Evolutionary conservation across 495 filamentous ascomycete species (phyloP), one percentile per base, ranked within the genome.

Genomic region (Penicillium tannophilum): DNA sequence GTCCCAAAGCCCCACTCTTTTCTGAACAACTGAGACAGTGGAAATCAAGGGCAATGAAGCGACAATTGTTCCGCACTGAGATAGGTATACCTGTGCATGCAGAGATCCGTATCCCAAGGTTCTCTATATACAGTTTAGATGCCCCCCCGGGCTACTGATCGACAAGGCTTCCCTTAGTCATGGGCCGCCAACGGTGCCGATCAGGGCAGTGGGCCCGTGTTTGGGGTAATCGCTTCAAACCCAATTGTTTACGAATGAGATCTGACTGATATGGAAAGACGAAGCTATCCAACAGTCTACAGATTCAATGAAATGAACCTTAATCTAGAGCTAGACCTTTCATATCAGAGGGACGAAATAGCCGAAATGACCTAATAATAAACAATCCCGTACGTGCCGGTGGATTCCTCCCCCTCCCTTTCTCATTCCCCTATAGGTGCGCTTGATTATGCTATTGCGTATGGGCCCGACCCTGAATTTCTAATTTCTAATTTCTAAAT

Each of bases 351-450:
- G 39, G 39, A n/a, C 1, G 16, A 17, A 41, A 41, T 41, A 41
- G 39, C 39, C 39, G 39, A 41, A 41, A n/a, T 41, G 39, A 41
- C 39, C 39, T 41, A 41, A 41, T 16, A 41, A 41, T 41, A 41
- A 41, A 41, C 39, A 41, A 41, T 17, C 39, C 33, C 39, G 39
- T n/a, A 41, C 14, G 4, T 41, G n/a, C 39, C 39, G 39, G 33
- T 36, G 33, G 39, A 7, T 41, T 41, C 14, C 17, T 41, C 14
- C 16, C 14, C 14, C 12, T 39, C 35, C 4, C 14, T 17, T 17
- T n/a, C 16, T n/a, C 39, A 41, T 41, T 4, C 16, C 16, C 39
- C 39, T 4, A n/a, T 41, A 41, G 39, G 39, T 14, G 39, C 39
- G 35, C 35, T 10, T 39, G 35, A 39, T 39, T 39, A 39, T 39